Evolutionary conservation across 192 early-diverging fungal genomes (phyloP).

Genomic region (Backusella luteola): DNA sequence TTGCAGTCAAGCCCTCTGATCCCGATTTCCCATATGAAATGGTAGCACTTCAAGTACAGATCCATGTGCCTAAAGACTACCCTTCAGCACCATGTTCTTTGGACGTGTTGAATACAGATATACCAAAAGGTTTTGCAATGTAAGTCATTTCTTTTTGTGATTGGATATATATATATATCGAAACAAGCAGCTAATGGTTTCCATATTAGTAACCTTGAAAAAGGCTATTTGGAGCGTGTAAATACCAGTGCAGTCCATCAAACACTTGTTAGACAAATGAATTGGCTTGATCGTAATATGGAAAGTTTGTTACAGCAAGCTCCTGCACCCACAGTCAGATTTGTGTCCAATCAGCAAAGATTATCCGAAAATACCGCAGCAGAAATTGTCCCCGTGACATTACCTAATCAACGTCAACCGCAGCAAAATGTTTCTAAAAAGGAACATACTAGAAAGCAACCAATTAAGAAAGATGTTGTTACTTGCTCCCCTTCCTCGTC

Average conservation of each 20-base stretch:
- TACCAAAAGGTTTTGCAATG: conserved; percentile 50
- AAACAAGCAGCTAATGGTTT: not conserved
- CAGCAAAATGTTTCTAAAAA: not conserved
- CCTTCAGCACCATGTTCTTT: conserved; percentile 41
- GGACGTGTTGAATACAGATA: conserved; percentile 47
- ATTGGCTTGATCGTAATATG: conserved; percentile 65
- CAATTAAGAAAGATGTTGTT: not conserved
- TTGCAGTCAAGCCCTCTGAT: conserved; percentile 48
- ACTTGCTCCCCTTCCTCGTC: not conserved
- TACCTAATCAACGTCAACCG: conserved; percentile 9
- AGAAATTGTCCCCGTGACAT: not conserved
- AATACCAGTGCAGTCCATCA: not conserved
- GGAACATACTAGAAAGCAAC: not conserved
- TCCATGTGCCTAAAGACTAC: conserved; percentile 58
- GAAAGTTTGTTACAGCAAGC: conserved; percentile 62
- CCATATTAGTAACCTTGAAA: conserved; percentile 52
- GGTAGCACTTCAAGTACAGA: conserved; percentile 54
- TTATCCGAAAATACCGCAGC: not conserved
- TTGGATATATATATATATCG: not conserved
- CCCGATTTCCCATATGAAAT: conserved; percentile 85
- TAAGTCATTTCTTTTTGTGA: conserved; percentile 13
- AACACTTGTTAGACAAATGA: conserved; percentile 43
- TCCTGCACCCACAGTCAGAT: conserved; percentile 39
- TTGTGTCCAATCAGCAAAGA: conserved; percentile 18
- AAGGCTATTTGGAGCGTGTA: conserved; percentile 51